A percentile compares a stretch with the other conserved stretches of the same genome.
Conservation (phyloP, 129 eudicot species). For the Artemisia argyi region DNA sequence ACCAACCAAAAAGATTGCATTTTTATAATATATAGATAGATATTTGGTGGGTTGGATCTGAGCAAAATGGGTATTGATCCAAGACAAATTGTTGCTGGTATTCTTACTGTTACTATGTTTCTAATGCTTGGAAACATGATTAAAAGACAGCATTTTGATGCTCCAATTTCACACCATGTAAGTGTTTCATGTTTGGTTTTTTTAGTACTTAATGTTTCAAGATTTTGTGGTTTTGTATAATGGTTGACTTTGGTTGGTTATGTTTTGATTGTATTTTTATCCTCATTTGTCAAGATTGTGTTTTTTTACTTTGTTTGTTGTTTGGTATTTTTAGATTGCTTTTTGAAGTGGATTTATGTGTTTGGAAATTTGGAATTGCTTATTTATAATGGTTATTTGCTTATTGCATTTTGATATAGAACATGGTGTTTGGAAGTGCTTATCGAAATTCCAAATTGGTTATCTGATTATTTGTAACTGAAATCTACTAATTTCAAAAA, state of each 20-base stretch:
- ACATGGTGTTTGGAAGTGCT: not conserved
- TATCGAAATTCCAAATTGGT: not conserved
- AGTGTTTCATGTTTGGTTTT: not conserved
- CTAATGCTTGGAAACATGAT: slow-evolving; percentile 96
- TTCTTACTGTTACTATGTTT: slow-evolving; percentile 90
- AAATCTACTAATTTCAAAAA: not conserved
- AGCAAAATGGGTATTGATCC: slow-evolving; percentile 68
- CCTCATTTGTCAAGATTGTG: too few relatives aligned
- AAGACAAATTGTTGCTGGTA: slow-evolving; percentile 82
- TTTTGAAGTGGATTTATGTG: not conserved
- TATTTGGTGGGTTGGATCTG: slow-evolving; percentile 39
- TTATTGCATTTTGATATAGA: not conserved
- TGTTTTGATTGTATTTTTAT: too few relatives aligned
- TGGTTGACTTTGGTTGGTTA: too few relatives aligned
- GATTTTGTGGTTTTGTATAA: too few relatives aligned
- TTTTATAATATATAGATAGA: slow-evolving; percentile 12
- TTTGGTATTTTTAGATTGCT: too few relatives aligned
- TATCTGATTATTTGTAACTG: not conserved
- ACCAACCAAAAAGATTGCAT: too few relatives aligned
- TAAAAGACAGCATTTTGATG: slow-evolving; percentile 80
- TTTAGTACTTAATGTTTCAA: not conserved
- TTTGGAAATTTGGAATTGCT: not conserved
- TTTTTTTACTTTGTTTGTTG: too few relatives aligned
- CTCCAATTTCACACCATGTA: slow-evolving; percentile 53
- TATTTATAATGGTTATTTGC: not conserved